A percentile compares a stretch with the other conserved stretches of the same genome.
phyloP scores from a whole-genome alignment of 1,284 basidiomycete genomes.

The Cystobasidium slooffiae region DNA sequence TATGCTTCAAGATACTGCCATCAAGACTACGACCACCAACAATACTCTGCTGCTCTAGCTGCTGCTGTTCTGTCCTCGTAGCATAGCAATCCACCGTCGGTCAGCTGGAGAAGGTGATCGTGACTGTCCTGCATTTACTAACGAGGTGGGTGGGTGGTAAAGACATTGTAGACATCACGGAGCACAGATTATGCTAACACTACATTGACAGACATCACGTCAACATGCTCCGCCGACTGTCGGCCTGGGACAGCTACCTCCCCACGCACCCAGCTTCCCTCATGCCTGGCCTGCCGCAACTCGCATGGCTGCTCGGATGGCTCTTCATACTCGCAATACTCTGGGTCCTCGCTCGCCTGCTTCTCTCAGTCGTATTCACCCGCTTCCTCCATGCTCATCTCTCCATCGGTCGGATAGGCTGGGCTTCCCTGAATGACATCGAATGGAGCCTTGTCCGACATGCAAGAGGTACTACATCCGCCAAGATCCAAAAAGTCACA shows the following conservation, averaged over 20 bases:
- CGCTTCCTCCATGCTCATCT: slow-evolving; percentile 26
- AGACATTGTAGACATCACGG: background rate
- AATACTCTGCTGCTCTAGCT: background rate
- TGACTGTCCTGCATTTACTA: slow-evolving; percentile 3
- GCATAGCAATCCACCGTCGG: background rate
- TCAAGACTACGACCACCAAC: background rate
- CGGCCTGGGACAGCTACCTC: background rate
- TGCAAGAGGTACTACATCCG: slow-evolving; percentile 10
- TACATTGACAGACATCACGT: background rate
- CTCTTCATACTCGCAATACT: background rate
- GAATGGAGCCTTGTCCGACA: slow-evolving; percentile 30
- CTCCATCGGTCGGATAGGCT: slow-evolving; percentile 30
- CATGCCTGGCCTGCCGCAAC: slow-evolving; percentile 14
- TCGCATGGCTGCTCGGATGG: slow-evolving; percentile 29
- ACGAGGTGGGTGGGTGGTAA: background rate
- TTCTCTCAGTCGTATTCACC: slow-evolving; percentile 17
- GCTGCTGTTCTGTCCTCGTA: background rate
- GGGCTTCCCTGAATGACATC: slow-evolving; percentile 29
- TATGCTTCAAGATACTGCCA: too few relatives aligned
- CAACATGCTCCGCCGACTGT: background rate
- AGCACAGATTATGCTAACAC: background rate
- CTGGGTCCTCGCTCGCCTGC: slow-evolving; percentile 27
- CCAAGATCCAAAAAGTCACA: slow-evolving; percentile 24
- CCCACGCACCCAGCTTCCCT: slow-evolving; percentile 15
- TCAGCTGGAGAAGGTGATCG: background rate